phyloP scores from a whole-genome alignment of 192 early-diverging fungal species.

The Backusella tuberculispora region DNA sequence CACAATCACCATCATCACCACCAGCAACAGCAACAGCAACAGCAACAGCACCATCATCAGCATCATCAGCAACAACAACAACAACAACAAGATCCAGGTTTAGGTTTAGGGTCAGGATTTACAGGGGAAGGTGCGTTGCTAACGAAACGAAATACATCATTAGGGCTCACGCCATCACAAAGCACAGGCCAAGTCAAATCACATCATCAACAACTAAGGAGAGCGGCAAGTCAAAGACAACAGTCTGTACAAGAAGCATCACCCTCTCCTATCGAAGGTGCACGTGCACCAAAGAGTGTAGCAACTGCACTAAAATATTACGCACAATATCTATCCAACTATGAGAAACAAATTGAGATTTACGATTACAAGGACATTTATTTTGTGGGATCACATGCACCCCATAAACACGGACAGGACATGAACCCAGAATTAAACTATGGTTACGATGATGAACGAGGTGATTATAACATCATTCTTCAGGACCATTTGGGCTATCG shows the following conservation, averaged over 20 bases:
- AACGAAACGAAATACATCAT: conserved; percentile 11
- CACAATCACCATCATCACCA: too few relatives aligned
- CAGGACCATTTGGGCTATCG: conserved; percentile 89
- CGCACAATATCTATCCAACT: conserved; percentile 72
- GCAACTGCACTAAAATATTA: conserved; percentile 61
- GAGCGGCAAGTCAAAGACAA: background rate
- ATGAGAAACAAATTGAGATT: conserved; percentile 68
- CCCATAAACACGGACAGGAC: background rate
- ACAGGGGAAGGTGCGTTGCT: conserved; percentile 2
- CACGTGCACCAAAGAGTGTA: background rate
- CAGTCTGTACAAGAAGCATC: background rate
- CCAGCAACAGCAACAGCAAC: too few relatives aligned
- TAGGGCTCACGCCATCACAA: conserved; percentile 13
- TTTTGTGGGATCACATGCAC: conserved; percentile 26
- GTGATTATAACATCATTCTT: conserved; percentile 84
- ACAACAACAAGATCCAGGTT: background rate
- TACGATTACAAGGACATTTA: conserved; percentile 16
- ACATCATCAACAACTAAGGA: background rate
- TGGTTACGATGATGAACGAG: conserved; percentile 81
- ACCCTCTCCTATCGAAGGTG: background rate
- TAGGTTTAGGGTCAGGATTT: conserved; percentile 21
- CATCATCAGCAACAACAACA: too few relatives aligned
- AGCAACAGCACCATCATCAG: too few relatives aligned
- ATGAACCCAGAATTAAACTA: conserved; percentile 1
- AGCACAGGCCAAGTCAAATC: conserved; percentile 12